These are phyloP conservation scores for Xerocomus potaroensis DNA, from an alignment of 768 basidiomycete species.

Conservation along the genomic window DNA sequence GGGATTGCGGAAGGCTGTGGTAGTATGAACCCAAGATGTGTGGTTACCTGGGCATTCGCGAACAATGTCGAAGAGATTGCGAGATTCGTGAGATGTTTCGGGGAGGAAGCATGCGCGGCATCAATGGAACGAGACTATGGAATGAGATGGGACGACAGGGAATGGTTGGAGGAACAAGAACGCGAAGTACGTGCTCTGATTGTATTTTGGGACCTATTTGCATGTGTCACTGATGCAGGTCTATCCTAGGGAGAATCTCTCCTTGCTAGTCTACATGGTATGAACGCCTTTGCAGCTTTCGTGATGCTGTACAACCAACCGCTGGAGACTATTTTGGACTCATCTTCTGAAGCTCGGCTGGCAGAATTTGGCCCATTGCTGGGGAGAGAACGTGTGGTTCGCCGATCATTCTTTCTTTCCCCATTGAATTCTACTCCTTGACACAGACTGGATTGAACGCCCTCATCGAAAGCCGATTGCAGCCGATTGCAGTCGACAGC, in stretches of 20 bases:
- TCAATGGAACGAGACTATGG: conserved; percentile 37
- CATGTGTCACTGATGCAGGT: conserved; percentile 14
- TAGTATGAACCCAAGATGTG: conserved; percentile 41
- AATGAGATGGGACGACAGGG: conserved; percentile 53
- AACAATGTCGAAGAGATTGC: conserved; percentile 57
- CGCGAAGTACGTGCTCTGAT: conserved; percentile 40
- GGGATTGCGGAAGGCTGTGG: conserved; percentile 58
- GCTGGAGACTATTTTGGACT: conserved; percentile 52
- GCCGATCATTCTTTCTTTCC: conserved; percentile 21
- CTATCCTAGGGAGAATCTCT: conserved; percentile 53
- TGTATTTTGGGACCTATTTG: conserved; percentile 4
- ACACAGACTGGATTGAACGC: conserved; percentile 34
- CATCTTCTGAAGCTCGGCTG: conserved; percentile 44
- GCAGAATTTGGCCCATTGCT: conserved; percentile 43
- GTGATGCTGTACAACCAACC: conserved; percentile 53
- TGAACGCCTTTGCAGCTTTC: conserved; percentile 70
- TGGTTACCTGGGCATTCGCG: conserved; percentile 59
- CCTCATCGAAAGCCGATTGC: conserved; percentile 33
- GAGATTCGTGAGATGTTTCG: conserved; percentile 48
- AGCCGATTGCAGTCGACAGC: conserved; percentile 23
- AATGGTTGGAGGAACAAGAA: conserved; percentile 58
- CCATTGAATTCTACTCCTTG: conserved; percentile 6
- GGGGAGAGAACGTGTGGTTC: conserved; percentile 50
- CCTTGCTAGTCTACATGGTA: conserved; percentile 51
- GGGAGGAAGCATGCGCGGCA: conserved; percentile 48